Base-by-base conservation (phyloP, 2,329 filamentous ascomycete species). In the Ophiosphaerella narmari region DNA sequence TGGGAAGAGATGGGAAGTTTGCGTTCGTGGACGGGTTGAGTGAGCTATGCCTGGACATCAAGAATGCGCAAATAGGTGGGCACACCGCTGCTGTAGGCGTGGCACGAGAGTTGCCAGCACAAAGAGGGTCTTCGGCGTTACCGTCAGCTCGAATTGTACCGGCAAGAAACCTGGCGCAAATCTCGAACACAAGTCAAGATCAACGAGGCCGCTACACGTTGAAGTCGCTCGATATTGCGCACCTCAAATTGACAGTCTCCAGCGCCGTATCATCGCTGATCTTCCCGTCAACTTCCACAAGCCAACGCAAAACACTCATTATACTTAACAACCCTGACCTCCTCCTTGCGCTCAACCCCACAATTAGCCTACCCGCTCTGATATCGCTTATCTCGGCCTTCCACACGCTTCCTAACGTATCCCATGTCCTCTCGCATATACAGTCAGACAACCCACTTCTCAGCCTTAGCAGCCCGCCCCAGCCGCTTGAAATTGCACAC, bases 21-120 rank as follows among this genome's bases (percentile, higher is more conserved):
- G 75, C 78, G 37, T 93, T 91, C 60, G 80, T 96, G 29, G 91
- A 96, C 72, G 90, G 89, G 16, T 75, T 94, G 50, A 82, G 80
- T 16, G 78, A 78, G 23, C 67, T 90, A 23, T 88, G 84, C 59
- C 63, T 60, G 50, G 52, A 52, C 36, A 49, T 43, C 8, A 46
- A 31, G 12, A 31, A 47, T 7, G 38, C 43, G 39, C 29, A 36
- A n/a, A 23, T n/a, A 6, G 43, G 36, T 33, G 14, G 43, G 45
- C 14, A 39, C 38, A 39, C 9, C 37, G n/a, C 54, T 50, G 11
- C 32, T 7, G 9, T 32, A 7, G 24, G 32, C 18, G 13, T 5
- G 11, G 14, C 14, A n/a, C 12, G 42, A 31, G 18, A 7, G 13
- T 9, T 9, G 13, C n/a, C 24, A n/a, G 11, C 21, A 23, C 41